These are phyloP conservation scores for Gaultheria prostrata DNA, from an alignment of 148 eudicot genomes.

Conservation along the genomic window DNA sequence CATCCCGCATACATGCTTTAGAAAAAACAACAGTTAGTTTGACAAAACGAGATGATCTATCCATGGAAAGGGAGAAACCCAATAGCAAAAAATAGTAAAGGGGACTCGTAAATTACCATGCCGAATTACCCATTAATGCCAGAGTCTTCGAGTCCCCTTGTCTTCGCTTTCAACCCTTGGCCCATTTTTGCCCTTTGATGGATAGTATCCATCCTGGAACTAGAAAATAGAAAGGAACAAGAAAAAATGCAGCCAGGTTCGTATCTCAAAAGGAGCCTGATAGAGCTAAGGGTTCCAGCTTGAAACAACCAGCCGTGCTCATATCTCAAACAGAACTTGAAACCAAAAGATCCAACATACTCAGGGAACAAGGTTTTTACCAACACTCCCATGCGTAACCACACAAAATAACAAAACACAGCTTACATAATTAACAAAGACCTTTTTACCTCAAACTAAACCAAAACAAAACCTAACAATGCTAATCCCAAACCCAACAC, in stretches of 20 bases:
- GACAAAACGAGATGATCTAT: not conserved
- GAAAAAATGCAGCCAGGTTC: not conserved
- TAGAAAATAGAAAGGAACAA: not conserved
- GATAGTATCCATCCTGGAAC: no score
- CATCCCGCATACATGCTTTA: not conserved
- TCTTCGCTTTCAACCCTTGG: not conserved
- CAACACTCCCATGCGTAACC: conserved; percentile 17
- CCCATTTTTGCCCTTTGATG: no score
- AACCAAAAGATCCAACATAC: conserved; percentile 6
- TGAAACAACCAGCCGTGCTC: not conserved
- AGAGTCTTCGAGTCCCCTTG: not conserved
- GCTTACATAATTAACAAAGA: not conserved
- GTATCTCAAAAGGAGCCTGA: not conserved
- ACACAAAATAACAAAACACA: not conserved
- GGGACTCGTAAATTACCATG: not conserved
- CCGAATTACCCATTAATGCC: not conserved
- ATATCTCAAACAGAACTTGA: not conserved
- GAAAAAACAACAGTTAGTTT: not conserved
- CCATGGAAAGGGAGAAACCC: not conserved
- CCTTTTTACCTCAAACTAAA: not conserved
- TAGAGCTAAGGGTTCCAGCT: not conserved
- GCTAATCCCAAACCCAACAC: conserved; percentile 27
- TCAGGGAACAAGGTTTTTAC: conserved; percentile 23
- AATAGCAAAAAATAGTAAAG: not conserved
- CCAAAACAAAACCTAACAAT: conserved; percentile 19